Conservation (phyloP, 495 filamentous ascomycete genomes). For the Tuber umbilicatum region DNA sequence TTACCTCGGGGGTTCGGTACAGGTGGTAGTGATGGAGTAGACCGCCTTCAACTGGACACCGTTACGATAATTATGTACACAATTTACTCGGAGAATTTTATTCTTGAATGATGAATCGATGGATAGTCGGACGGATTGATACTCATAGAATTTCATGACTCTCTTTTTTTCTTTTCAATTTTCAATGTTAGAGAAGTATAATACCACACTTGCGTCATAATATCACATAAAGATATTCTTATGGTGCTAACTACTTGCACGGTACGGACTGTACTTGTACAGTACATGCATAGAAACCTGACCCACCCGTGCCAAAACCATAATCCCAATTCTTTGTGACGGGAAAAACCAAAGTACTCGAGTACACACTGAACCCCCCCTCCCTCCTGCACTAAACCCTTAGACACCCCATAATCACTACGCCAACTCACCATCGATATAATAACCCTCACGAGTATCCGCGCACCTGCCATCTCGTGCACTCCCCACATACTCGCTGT, state of each 20-base stretch:
- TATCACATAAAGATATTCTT: neutral
- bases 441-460: too few relatives aligned
- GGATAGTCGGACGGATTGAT: neutral
- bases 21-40: neutral
- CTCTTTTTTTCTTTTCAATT: neutral
- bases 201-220: neutral
- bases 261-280: too few relatives aligned
- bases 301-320: too few relatives aligned
- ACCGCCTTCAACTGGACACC: neutral
- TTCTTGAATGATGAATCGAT: neutral
- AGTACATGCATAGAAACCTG: neutral
- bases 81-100: neutral
- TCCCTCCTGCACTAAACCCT: too few relatives aligned
- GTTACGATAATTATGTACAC: too few relatives aligned
- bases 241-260: accelerated
- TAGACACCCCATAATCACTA: too few relatives aligned
- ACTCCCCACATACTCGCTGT: neutral
- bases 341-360: neutral
- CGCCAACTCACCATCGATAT: neutral
- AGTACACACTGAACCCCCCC: neutral
- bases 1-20: neutral
- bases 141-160: neutral
- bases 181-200: neutral
- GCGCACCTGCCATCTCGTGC: neutral
- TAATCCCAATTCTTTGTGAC: neutral